These are phyloP conservation scores for Phytophthora palmivora DNA, from an alignment of 352 stramenopile genomes.

Conservation along the genomic window DNA sequence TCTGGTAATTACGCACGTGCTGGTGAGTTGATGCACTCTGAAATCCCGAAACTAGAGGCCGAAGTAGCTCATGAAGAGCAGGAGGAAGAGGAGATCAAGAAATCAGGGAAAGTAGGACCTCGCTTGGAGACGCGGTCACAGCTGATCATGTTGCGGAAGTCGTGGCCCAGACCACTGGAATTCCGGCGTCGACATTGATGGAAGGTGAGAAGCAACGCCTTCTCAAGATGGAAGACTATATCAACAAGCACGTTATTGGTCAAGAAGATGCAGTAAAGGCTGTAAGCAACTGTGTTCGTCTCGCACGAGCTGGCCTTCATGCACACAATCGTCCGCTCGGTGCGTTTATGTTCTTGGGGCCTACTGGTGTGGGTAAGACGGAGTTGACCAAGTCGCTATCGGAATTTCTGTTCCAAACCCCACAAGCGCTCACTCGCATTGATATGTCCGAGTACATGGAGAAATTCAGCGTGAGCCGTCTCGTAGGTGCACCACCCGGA, in stretches of 20 bases:
- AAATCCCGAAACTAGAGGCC: constrained; percentile 78
- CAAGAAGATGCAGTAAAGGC: constrained; percentile 92
- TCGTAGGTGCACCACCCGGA: constrained; percentile 93
- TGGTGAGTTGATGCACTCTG: constrained; percentile 81
- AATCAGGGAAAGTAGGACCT: constrained; percentile 46
- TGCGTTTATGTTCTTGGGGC: constrained; percentile 96
- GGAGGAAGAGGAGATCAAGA: constrained; percentile 57
- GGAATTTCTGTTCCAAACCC: constrained; percentile 96
- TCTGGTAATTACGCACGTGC: constrained; percentile 78
- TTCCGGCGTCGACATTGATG: constrained; percentile 94
- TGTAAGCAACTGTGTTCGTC: constrained; percentile 92
- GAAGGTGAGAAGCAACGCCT: constrained; percentile 96
- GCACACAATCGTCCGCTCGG: constrained; percentile 96
- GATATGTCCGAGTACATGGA: constrained; percentile 99
- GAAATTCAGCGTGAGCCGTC: constrained; percentile 93
- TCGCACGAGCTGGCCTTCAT: constrained; percentile 94
- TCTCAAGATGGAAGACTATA: constrained; percentile 92
- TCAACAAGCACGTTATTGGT: constrained; percentile 93
- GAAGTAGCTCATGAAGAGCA: constrained; percentile 71
- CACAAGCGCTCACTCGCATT: constrained; percentile 95
- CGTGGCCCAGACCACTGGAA: constrained; percentile 93
- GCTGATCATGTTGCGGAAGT: constrained; percentile 94
- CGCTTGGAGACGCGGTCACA: constrained; percentile 91
- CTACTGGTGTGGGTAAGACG: constrained; percentile 96
- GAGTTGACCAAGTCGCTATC: constrained; percentile 96